Evolutionary conservation across 2,329 filamentous ascomycete species (phyloP).

Genomic region (Pyrenophora seminiperda): DNA sequence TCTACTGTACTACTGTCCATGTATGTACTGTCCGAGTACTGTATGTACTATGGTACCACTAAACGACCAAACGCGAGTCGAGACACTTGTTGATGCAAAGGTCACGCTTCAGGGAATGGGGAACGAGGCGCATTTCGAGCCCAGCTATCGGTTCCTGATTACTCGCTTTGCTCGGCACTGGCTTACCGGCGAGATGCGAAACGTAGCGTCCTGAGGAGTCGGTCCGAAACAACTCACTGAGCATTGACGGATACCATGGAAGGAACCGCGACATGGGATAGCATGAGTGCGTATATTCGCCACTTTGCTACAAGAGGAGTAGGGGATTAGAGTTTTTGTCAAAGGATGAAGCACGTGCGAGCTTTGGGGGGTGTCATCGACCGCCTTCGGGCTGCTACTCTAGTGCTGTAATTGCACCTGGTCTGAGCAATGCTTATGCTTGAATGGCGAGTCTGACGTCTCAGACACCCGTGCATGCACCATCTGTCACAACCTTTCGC

Average conservation of each 20-base stretch:
- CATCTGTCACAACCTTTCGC: slow-evolving; percentile 6
- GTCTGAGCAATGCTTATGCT: slow-evolving; percentile 13
- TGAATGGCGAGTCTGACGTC: slow-evolving; percentile 5
- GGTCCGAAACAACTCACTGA: slow-evolving; percentile 10
- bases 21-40: too few relatives aligned
- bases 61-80: slow-evolving; percentile 1
- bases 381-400: slow-evolving; percentile 3
- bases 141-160: slow-evolving; percentile 11
- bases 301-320: slow-evolving; percentile 8
- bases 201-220: slow-evolving; percentile 13
- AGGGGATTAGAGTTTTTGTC: slow-evolving; percentile 6
- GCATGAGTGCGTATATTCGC: slow-evolving; percentile 15
- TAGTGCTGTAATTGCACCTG: slow-evolving; percentile 5
- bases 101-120: background rate
- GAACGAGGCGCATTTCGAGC: slow-evolving; percentile 4
- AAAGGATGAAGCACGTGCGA: background rate
- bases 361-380: slow-evolving; percentile 4
- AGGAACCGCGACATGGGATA: slow-evolving; percentile 7
- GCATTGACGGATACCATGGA: slow-evolving; percentile 7
- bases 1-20: too few relatives aligned
- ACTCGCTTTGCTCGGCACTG: slow-evolving; percentile 1
- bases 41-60: too few relatives aligned
- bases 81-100: background rate
- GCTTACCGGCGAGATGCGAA: slow-evolving; percentile 12
- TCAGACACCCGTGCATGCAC: slow-evolving; percentile 13